Evolutionary conservation across 805 yeast species (phyloP), one percentile per base, ranked within the genome.

Genomic region (Starmerella stigmatis): DNA sequence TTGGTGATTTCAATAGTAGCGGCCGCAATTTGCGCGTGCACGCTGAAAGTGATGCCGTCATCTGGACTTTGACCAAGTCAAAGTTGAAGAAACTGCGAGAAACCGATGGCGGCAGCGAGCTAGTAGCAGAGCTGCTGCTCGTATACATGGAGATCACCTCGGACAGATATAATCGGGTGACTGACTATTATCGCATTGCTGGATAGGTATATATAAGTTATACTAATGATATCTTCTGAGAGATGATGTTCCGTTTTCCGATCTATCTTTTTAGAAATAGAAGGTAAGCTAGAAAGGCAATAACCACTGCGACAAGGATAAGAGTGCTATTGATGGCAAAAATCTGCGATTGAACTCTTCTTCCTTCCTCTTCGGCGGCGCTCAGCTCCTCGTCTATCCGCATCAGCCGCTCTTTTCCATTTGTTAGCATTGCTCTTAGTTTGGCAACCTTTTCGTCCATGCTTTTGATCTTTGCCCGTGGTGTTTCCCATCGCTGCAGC

Each of bases 1-100:
- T 81, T 61, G 92, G 94, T 2, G 86, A 81, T 47, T 55, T 64
- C 27, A 34, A 27, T 29, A 12, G 36, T 16, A 15, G 31, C 13
- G 21, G 31, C 21, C 50, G 48, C 11, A 23, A 27, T 15, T 42
- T 43, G 16, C 40, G 40, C 8, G 43, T 43, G 12, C 32, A 28
- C 31, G 51, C 48, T 30, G 54, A 55, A 44, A 38, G 45, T 25
- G 41, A n/a, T 16, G 10, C 54, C 4, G 34, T 27, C 11, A 17
- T 50, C 12, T 50, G 52, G 52, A 32, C 50, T 2, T 28, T 50
- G 23, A 27, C 42, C n/a, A 13, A 4, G 5, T 13, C 23, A 12
- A 27, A 27, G n/a, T 29, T 53, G 19, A 27, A 30, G 30, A 19
- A 22, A 8, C 13, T 48, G 25, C 37, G 43, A 6, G 9, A 11